A percentile compares a stretch with the other conserved stretches of the same genome.
These are phyloP conservation scores for Euphrasia confusa DNA, from an alignment of 257 asterid species.

Conservation along the genomic window DNA sequence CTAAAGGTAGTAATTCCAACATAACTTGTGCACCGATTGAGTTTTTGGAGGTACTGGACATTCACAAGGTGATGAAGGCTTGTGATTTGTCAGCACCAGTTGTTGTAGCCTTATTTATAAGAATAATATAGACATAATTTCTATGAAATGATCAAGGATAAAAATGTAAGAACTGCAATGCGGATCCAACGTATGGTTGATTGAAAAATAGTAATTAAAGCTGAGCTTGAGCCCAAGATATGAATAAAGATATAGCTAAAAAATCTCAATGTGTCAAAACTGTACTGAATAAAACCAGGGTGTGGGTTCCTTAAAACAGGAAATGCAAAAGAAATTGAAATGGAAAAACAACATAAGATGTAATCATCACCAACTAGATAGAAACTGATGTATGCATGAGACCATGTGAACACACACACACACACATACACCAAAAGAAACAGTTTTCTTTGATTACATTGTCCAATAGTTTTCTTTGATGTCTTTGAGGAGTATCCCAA, in stretches of 20 bases:
- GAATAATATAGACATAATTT: not conserved
- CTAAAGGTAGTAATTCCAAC: slow-evolving; percentile 15
- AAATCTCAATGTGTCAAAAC: not conserved
- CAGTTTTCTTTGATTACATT: slow-evolving; percentile 51
- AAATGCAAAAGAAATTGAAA: not conserved
- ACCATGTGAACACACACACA: slow-evolving; percentile 20
- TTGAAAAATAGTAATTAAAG: not conserved
- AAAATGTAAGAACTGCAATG: not conserved
- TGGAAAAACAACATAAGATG: not conserved
- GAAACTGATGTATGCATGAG: slow-evolving; percentile 15
- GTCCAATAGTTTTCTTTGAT: slow-evolving; percentile 76
- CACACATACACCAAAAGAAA: slow-evolving; percentile 2
- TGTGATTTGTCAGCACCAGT: slow-evolving; percentile 12
- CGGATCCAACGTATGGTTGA: too few species aligned
- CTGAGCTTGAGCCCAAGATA: not conserved
- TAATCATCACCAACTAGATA: slow-evolving; percentile 4
- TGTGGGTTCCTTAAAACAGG: slow-evolving; percentile 3
- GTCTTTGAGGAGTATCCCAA: slow-evolving; percentile 90
- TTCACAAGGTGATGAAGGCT: not conserved
- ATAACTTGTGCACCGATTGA: not conserved
- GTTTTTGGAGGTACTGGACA: not conserved
- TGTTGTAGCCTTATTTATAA: slow-evolving; percentile 7
- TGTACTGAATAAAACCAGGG: not conserved
- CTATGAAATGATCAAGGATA: slow-evolving; percentile 4
- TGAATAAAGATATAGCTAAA: not conserved